phyloP scores from a whole-genome alignment of 148 eudicot genomes.

The Heliosperma pusillum region DNA sequence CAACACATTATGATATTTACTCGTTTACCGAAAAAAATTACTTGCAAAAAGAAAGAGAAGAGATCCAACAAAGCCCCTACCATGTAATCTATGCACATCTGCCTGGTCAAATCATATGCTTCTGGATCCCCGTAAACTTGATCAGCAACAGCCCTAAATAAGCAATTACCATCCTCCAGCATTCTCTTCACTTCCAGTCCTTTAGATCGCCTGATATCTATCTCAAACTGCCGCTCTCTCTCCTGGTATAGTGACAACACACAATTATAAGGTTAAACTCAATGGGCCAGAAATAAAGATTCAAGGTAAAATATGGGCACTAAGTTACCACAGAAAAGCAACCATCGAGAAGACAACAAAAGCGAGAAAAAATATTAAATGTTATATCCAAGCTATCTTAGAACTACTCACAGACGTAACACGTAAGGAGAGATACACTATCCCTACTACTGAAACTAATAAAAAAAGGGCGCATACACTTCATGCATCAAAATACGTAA shows the following conservation, averaged over 20 bases:
- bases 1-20: neutral
- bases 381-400: neutral
- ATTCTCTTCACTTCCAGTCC: constrained; percentile 91
- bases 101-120: constrained; percentile 81
- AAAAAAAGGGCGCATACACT: neutral
- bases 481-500: no score
- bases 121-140: constrained; percentile 98
- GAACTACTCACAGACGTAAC: neutral
- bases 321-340: neutral
- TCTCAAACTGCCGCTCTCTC: constrained; percentile 87
- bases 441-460: neutral
- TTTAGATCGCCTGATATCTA: constrained; percentile 77
- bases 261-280: neutral
- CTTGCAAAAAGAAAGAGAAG: neutral
- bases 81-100: constrained; percentile 99
- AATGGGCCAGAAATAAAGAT: neutral
- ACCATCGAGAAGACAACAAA: neutral
- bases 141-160: constrained; percentile 98
- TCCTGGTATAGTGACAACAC: constrained; percentile 49
- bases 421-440: neutral
- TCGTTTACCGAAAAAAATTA: neutral
- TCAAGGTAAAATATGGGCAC: neutral
- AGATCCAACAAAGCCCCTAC: constrained; percentile 29
- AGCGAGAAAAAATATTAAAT: neutral
- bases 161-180: constrained; percentile 92